These are phyloP conservation scores for Globisporangium paddicum DNA, from an alignment of 352 stramenopile genomes.

Conservation along the genomic window DNA sequence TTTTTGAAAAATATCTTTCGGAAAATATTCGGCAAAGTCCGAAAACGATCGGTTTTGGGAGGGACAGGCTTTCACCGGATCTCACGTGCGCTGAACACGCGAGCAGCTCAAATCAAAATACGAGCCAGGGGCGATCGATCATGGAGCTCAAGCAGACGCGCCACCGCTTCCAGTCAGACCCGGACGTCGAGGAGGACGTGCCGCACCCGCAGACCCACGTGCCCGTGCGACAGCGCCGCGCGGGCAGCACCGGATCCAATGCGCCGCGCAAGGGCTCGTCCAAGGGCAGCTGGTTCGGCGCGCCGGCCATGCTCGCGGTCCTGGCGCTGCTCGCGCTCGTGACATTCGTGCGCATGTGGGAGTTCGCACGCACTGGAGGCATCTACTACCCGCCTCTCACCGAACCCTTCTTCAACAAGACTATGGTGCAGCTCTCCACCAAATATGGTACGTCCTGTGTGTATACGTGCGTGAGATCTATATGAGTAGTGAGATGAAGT, in stretches of 20 bases:
- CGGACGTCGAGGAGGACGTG: constrained; percentile 17
- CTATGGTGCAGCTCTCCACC: constrained; percentile 77
- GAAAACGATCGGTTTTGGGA: too few relatives aligned
- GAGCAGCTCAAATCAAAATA: too few relatives aligned
- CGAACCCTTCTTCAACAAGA: constrained; percentile 72
- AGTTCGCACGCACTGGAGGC: constrained; percentile 41
- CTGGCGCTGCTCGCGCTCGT: constrained; percentile 52
- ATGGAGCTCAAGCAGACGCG: constrained; percentile 9
- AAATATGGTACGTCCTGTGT: constrained; percentile 55
- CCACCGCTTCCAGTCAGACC: constrained; percentile 22
- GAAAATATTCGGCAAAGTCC: too few relatives aligned
- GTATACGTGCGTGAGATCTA: background rate
- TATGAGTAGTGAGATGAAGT: background rate
- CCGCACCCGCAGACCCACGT: background rate
- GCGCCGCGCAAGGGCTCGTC: constrained; percentile 1
- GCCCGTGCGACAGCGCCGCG: background rate
- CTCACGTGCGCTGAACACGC: too few relatives aligned
- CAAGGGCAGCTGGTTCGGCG: constrained; percentile 26
- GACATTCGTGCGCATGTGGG: constrained; percentile 58
- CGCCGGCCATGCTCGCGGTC: constrained; percentile 32
- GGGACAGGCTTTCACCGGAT: too few relatives aligned
- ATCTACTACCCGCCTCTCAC: constrained; percentile 36
- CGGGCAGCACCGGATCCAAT: background rate
- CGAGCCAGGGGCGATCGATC: too few relatives aligned
- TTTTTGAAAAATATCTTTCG: too few relatives aligned